Conservation (phyloP, 192 early-diverging fungal genomes). For the Coemansia sp. region DNA sequence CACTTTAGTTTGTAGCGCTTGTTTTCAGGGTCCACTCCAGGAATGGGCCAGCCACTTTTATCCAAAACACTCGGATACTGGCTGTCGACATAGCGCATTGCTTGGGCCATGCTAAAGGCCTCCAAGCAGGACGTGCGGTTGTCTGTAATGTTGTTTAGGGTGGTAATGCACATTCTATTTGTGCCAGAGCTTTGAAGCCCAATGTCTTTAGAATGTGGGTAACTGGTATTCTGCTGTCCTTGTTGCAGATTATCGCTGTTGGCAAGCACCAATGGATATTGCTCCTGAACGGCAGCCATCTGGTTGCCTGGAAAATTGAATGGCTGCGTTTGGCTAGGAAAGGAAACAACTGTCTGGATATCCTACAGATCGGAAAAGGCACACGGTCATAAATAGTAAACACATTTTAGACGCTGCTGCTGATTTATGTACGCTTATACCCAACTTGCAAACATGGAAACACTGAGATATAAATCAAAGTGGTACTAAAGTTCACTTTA, state of each 20-base stretch:
- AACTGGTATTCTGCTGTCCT: not conserved
- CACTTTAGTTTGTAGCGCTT: not conserved
- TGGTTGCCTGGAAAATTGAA: not conserved
- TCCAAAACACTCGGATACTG: slow-evolving; percentile 9
- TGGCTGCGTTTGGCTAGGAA: not conserved
- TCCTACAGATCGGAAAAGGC: not conserved
- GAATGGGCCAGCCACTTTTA: slow-evolving; percentile 24
- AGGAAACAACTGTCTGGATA: not conserved
- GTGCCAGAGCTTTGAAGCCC: not conserved
- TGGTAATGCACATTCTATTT: not conserved
- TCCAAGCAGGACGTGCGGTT: slow-evolving; percentile 27
- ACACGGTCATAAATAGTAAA: not conserved
- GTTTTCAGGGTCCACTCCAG: not conserved
- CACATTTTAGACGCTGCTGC: too few species aligned
- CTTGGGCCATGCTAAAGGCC: slow-evolving; percentile 20
- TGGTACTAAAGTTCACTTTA: not conserved
- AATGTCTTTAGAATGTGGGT: not conserved
- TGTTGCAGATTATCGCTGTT: not conserved
- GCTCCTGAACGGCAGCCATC: not conserved
- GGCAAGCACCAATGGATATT: not conserved
- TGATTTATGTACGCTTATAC: too few species aligned
- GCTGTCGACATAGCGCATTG: slow-evolving; percentile 33
- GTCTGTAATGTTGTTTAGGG: slow-evolving; percentile 6
- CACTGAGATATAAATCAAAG: not conserved
- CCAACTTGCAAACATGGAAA: not conserved